phyloP scores from a whole-genome alignment of 176 grass and related monocot species.

The Coix lacrymajobi region DNA sequence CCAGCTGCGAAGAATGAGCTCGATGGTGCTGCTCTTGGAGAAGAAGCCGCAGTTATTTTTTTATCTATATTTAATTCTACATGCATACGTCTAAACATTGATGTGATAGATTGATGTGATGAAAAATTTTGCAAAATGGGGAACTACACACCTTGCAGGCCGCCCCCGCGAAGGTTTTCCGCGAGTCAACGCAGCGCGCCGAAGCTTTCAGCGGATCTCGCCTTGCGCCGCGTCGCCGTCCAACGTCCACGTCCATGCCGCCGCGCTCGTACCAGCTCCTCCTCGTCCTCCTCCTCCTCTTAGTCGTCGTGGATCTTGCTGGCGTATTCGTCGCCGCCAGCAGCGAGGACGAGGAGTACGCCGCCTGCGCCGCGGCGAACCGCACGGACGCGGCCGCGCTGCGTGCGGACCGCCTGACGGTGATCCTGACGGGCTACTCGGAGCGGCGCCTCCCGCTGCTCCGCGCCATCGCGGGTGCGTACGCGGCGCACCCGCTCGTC shows the following conservation, averaged over 20 bases:
- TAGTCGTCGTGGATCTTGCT: neutral
- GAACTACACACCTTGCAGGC: too few species aligned
- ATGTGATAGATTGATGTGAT: too few species aligned
- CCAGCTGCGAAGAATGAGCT: too few species aligned
- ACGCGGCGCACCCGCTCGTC: neutral
- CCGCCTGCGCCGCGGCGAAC: neutral
- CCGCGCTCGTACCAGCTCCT: neutral
- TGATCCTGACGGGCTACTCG: neutral
- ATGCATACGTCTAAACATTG: too few species aligned
- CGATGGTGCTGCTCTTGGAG: too few species aligned
- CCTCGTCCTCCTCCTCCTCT: neutral
- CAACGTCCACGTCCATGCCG: conserved; percentile 10
- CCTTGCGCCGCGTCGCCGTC: neutral
- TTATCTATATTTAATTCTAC: too few species aligned
- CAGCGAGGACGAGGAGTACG: neutral
- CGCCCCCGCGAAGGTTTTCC: too few species aligned
- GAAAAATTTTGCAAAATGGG: too few species aligned
- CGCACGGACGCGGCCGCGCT: neutral
- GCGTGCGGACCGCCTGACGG: neutral
- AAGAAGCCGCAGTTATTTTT: too few species aligned
- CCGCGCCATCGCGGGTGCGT: neutral
- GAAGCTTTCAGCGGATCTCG: neutral
- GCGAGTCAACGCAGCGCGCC: too few species aligned
- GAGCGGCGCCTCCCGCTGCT: neutral
- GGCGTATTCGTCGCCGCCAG: neutral